Conservation (phyloP, 306 rosid species). For the Sphenostylis stenocarpa region DNA sequence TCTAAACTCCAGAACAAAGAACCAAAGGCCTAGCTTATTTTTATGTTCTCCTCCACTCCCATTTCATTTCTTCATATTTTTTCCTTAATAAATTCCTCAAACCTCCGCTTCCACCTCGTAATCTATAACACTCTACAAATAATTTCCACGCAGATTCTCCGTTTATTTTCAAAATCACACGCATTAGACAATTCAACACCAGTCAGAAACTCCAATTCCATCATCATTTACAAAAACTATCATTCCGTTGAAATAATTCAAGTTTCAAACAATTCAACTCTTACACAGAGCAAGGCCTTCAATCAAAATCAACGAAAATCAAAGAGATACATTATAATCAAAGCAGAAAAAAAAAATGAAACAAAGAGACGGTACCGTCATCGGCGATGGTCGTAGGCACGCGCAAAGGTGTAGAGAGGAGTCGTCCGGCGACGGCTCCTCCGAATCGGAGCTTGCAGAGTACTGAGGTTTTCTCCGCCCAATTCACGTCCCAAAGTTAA, state of each 20-base stretch:
- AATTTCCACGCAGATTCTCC: neutral
- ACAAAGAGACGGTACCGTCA: neutral
- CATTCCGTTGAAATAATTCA: neutral
- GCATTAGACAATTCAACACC: neutral
- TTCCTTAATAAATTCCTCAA: neutral
- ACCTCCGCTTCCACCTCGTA: neutral
- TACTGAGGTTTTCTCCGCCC: neutral
- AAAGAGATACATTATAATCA: neutral
- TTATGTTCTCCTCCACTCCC: neutral
- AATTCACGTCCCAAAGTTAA: neutral
- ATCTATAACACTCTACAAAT: neutral
- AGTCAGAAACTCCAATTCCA: neutral
- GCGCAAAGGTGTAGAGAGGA: neutral
- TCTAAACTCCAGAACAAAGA: neutral
- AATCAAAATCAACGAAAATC: neutral
- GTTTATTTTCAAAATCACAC: neutral
- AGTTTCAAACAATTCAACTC: too few species aligned
- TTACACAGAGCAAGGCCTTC: neutral
- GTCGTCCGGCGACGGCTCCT: neutral
- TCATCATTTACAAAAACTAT: neutral
- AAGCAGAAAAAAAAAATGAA: neutral
- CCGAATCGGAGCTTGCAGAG: neutral
- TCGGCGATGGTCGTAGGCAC: neutral
- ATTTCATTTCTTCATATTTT: neutral
- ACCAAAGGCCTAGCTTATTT: neutral